Evolutionary conservation across 768 basidiomycete genomes (phyloP).

Genomic region (Serendipita sp.): DNA sequence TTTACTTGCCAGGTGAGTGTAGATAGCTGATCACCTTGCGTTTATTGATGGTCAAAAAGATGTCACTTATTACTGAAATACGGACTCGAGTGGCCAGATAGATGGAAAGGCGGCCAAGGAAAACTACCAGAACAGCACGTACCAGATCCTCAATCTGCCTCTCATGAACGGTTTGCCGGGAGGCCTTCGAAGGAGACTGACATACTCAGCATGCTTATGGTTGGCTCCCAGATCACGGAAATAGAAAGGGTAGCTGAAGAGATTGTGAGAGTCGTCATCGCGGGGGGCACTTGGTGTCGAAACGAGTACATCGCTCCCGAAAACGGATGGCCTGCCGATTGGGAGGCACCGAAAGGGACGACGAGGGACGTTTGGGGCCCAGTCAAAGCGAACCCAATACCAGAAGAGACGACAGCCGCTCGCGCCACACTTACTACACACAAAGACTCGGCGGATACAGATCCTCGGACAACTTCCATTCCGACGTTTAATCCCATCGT

Average conservation of each 20-base stretch:
- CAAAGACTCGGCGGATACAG: background rate
- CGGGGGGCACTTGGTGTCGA: constrained; percentile 1
- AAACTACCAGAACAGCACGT: constrained; percentile 1
- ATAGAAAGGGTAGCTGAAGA: constrained; percentile 3
- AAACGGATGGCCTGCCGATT: background rate
- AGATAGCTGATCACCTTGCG: background rate
- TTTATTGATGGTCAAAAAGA: background rate
- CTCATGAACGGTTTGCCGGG: background rate
- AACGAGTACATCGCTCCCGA: constrained; percentile 2
- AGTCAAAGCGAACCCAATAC: background rate
- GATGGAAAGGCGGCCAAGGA: constrained; percentile 3
- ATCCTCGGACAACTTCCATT: background rate
- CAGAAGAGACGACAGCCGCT: background rate
- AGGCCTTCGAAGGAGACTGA: background rate
- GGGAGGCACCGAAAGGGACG: constrained; percentile 4
- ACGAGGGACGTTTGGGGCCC: background rate
- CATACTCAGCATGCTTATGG: background rate
- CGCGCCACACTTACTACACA: background rate
- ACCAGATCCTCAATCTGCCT: constrained; percentile 1
- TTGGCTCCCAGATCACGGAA: background rate
- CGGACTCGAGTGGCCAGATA: constrained; percentile 5
- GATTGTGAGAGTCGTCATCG: background rate
- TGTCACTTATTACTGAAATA: constrained; percentile 1
- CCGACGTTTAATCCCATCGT: background rate
- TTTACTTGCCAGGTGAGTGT: background rate